Conservation (phyloP, 1,139 yeast species). For the Candida sojae region DNA sequence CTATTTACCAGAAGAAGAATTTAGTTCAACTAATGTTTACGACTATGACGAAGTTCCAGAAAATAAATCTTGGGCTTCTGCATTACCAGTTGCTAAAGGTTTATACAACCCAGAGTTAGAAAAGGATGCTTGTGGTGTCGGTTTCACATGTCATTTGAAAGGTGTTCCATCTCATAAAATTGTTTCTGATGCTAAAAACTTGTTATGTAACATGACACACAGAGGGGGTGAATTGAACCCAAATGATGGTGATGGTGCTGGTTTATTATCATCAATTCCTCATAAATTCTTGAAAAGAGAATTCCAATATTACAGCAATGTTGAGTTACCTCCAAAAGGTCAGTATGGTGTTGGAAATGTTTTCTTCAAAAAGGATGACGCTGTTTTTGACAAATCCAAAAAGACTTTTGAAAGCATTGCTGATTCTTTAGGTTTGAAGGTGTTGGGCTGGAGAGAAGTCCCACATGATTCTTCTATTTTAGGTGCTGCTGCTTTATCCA, state of each 20-base stretch:
- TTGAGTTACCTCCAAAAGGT: conserved; percentile 70
- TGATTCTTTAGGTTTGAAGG: conserved; percentile 69
- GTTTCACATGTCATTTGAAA: conserved; percentile 93
- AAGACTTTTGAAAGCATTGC: conserved; percentile 83
- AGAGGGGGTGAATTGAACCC: conserved; percentile 98
- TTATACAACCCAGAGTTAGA: conserved; percentile 92
- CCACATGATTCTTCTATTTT: conserved; percentile 91
- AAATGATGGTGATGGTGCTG: conserved; percentile 98
- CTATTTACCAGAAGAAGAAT: conserved; percentile 44
- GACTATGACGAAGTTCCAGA: conserved; percentile 74
- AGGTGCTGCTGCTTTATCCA: conserved; percentile 91
- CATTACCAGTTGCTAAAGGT: conserved; percentile 85
- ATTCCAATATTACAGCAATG: conserved; percentile 64
- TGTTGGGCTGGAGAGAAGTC: conserved; percentile 94
- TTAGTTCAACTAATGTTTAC: conserved; percentile 45
- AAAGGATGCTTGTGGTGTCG: conserved; percentile 98
- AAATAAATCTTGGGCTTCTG: conserved; percentile 89
- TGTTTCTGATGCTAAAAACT: conserved; percentile 83
- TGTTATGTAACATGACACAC: conserved; percentile 97
- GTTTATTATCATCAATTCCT: conserved; percentile 90
- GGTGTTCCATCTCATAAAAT: conserved; percentile 88
- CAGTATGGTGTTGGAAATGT: conserved; percentile 95
- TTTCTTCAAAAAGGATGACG: conserved; percentile 82
- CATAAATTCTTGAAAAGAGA: conserved; percentile 85
- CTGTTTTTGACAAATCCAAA: conserved; percentile 65